Evolutionary conservation across 1,284 basidiomycete genomes (phyloP).

Genomic region (Cutaneotrichosporon daszewskae): DNA sequence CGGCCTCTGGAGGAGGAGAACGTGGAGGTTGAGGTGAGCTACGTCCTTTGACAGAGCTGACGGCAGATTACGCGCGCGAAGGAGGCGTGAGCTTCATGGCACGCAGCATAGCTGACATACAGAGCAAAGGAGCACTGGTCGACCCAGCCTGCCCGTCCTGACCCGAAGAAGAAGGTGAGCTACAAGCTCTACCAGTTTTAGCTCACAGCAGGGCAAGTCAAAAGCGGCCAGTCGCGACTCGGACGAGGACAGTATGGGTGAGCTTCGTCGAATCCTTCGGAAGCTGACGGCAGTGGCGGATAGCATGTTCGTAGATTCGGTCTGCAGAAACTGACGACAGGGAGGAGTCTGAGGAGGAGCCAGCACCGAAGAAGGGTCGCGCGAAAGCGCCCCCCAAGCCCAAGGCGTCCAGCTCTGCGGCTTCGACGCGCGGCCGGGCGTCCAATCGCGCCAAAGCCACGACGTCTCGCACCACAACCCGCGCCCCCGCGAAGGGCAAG

Average conservation of each 20-base stretch:
- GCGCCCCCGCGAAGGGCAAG: no score
- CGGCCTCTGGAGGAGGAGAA: constrained; percentile 5
- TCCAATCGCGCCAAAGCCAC: no score
- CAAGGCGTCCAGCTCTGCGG: no score
- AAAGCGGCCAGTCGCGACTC: no score
- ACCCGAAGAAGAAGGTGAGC: constrained; percentile 39
- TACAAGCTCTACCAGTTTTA: no score
- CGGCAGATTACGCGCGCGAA: constrained; percentile 5
- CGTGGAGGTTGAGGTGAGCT: constrained; percentile 12
- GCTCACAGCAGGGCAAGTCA: no score
- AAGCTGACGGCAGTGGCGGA: constrained; percentile 7
- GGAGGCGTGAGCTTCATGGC: constrained; percentile 11
- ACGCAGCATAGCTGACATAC: constrained; percentile 1
- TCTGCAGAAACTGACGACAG: not conserved
- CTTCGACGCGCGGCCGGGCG: no score
- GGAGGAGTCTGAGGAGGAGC: constrained; percentile 5
- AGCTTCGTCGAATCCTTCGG: no score
- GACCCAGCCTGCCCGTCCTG: not conserved
- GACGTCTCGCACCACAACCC: no score
- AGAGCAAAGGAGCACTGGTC: constrained; percentile 4
- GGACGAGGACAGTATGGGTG: constrained; percentile 70
- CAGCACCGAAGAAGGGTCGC: no score
- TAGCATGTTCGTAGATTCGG: constrained; percentile 8
- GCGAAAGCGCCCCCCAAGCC: no score
- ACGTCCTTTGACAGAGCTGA: not conserved